These are phyloP conservation scores for Tulasnella sp. DNA, from an alignment of 768 basidiomycete genomes.

Conservation along the genomic window DNA sequence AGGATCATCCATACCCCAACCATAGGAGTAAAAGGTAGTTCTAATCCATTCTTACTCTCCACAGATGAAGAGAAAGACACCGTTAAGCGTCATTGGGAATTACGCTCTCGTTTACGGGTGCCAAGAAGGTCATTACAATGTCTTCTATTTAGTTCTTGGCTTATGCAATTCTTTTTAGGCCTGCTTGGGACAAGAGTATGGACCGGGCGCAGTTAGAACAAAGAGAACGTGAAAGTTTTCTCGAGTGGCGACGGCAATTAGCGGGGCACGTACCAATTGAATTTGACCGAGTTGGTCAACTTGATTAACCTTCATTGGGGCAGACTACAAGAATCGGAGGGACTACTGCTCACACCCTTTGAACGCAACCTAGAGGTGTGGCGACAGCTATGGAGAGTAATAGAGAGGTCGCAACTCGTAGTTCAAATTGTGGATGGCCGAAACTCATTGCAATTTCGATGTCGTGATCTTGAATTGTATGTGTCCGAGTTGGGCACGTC, in stretches of 20 bases:
- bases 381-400: constrained; percentile 94
- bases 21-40: constrained; percentile 27
- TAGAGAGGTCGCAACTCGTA: constrained; percentile 87
- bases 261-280: constrained; percentile 78
- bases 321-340: constrained; percentile 78
- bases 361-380: constrained; percentile 97
- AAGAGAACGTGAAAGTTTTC: constrained; percentile 78
- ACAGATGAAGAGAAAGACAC: constrained; percentile 70
- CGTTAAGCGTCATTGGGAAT: constrained; percentile 56
- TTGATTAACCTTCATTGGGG: neutral
- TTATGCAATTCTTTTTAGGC: constrained; percentile 29
- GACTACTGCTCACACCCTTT: constrained; percentile 86
- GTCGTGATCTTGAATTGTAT: constrained; percentile 81
- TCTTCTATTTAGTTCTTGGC: neutral
- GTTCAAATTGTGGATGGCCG: constrained; percentile 96
- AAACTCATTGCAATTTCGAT: constrained; percentile 84
- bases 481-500: constrained; percentile 70
- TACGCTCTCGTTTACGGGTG: constrained; percentile 64
- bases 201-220: constrained; percentile 66
- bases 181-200: constrained; percentile 77
- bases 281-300: neutral
- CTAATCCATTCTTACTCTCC: constrained; percentile 78
- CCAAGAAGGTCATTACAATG: constrained; percentile 40
- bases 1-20: constrained; percentile 53
- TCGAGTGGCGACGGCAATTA: constrained; percentile 85